Evolutionary conservation across 2,329 filamentous ascomycete genomes (phyloP).

Genomic region (Lasiodiplodia theobromae): DNA sequence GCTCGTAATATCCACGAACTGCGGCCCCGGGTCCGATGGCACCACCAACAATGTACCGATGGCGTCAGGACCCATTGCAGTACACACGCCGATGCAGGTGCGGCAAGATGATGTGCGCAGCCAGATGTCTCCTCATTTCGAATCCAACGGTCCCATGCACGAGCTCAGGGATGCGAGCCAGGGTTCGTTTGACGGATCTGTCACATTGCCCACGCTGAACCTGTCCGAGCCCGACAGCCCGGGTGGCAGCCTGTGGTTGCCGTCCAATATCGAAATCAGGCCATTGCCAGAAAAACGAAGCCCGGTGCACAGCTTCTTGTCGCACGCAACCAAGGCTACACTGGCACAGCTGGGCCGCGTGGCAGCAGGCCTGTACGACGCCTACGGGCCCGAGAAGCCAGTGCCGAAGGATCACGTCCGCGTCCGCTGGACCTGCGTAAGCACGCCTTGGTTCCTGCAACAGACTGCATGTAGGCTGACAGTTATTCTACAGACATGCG

Average conservation of each 20-base stretch:
- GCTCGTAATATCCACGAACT: conserved; percentile 11
- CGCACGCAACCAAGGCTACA: conserved; percentile 5
- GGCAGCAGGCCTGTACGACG: conserved; percentile 1
- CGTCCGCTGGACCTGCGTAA: conserved; percentile 47
- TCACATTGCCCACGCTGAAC: conserved; percentile 20
- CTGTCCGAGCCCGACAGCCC: conserved; percentile 18
- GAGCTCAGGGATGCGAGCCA: conserved; percentile 8
- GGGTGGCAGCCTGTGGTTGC: conserved; percentile 14
- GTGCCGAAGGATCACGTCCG: conserved; percentile 42
- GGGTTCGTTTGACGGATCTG: conserved; percentile 4
- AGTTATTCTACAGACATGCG: conserved; percentile 38
- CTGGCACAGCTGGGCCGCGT: conserved; percentile 6
- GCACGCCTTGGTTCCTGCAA: conserved; percentile 11
- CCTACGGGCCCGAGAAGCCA: conserved; percentile 41
- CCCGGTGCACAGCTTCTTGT: conserved; percentile 1
- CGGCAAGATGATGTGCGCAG: neutral
- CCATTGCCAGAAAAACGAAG: conserved; percentile 1
- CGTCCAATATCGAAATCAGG: conserved; percentile 23
- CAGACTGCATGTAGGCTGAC: neutral
- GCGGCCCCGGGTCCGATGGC: neutral
- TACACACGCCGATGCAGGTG: neutral
- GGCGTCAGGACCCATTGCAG: neutral
- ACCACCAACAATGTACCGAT: neutral
- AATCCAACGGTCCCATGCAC: neutral
- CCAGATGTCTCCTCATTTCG: neutral